A percentile compares a stretch with the other conserved stretches of the same genome.
Evolutionary conservation across 2,329 filamentous ascomycete genomes (phyloP).

Genomic region (Westerdykella sp.): DNA sequence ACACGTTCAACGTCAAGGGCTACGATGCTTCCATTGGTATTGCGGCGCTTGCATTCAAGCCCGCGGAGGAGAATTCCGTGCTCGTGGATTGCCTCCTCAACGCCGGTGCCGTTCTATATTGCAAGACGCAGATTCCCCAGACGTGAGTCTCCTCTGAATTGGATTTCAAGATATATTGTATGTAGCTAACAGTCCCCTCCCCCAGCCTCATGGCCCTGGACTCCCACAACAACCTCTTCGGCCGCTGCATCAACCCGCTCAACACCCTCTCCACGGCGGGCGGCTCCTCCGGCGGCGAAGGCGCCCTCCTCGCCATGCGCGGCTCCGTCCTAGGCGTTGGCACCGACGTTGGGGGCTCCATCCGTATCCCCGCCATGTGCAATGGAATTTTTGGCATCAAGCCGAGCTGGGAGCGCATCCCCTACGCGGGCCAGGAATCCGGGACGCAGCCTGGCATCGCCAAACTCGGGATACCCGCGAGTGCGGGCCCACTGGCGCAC

Average conservation of each 20-base stretch:
- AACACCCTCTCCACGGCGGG: constrained; percentile 57
- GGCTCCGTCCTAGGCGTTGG: constrained; percentile 56
- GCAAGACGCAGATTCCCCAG: constrained; percentile 52
- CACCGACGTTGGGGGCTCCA: constrained; percentile 55
- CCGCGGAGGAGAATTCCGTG: constrained; percentile 33
- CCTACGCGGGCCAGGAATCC: constrained; percentile 48
- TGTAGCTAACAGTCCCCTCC: too few relatives aligned
- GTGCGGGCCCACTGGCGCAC: constrained; percentile 43
- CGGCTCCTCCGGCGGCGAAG: constrained; percentile 62
- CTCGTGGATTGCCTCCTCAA: constrained; percentile 41
- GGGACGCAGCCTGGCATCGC: constrained; percentile 43
- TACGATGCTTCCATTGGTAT: constrained; percentile 42
- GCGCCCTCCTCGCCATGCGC: constrained; percentile 52
- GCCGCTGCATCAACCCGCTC: constrained; percentile 57
- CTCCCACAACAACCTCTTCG: constrained; percentile 54
- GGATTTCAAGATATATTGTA: too few relatives aligned
- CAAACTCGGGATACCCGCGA: constrained; percentile 41
- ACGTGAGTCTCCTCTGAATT: constrained; percentile 20
- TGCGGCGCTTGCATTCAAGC: constrained; percentile 40
- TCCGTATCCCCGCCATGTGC: constrained; percentile 77
- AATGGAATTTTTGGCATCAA: constrained; percentile 47
- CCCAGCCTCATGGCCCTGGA: constrained; percentile 44
- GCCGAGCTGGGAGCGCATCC: constrained; percentile 43
- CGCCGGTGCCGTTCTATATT: constrained; percentile 46
- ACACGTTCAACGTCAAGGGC: constrained; percentile 45